phyloP scores from a whole-genome alignment of 768 basidiomycete genomes.

The Lactifluus rugatus region DNA sequence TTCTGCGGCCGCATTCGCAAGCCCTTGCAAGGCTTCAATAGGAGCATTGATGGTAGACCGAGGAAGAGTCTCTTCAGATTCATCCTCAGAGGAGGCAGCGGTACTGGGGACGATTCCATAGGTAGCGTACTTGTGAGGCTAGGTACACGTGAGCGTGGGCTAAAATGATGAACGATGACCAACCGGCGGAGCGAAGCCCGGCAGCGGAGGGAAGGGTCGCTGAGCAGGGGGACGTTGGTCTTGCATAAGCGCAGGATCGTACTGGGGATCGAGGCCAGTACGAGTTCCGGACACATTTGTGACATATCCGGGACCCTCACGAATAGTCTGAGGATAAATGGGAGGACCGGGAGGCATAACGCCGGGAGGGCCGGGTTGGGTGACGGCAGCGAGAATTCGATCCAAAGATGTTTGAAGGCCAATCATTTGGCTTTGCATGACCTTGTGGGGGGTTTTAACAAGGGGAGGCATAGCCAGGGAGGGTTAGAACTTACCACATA shows the following conservation, averaged over 20 bases:
- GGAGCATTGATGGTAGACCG: constrained; percentile 81
- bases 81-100: constrained; percentile 80
- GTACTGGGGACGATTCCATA: constrained; percentile 85
- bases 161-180: constrained; percentile 24
- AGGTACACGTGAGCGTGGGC: constrained; percentile 19
- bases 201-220: constrained; percentile 69
- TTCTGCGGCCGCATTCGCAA: constrained; percentile 93
- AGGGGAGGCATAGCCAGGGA: not conserved
- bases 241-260: constrained; percentile 24
- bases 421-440: constrained; percentile 92
- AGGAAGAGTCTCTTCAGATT: constrained; percentile 83
- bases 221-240: constrained; percentile 24
- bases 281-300: constrained; percentile 20
- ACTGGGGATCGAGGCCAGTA: constrained; percentile 25
- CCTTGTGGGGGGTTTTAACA: constrained; percentile 33
- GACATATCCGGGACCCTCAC: constrained; percentile 20
- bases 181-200: constrained; percentile 87
- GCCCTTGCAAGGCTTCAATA: constrained; percentile 86
- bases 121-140: constrained; percentile 85
- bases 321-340: constrained; percentile 16
- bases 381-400: constrained; percentile 61
- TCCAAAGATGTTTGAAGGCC: constrained; percentile 87
- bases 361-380: constrained; percentile 25
- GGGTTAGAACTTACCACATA: constrained; percentile 49
- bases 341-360: constrained; percentile 24